Conservation (phyloP, 352 stramenopile species). For the Plasmopara halstedii region DNA sequence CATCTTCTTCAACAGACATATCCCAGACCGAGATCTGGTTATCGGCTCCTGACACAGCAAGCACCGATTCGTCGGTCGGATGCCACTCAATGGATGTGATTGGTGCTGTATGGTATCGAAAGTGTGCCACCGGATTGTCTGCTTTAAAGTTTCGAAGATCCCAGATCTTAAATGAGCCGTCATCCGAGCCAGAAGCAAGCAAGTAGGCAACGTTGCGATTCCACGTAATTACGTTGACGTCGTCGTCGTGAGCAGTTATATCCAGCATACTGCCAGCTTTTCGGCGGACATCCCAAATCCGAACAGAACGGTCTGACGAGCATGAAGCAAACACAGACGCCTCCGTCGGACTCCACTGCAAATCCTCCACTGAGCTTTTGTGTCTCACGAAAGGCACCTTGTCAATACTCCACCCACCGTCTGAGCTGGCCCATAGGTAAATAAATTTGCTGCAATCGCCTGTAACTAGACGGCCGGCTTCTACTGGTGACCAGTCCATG, state of each 20-base stretch:
- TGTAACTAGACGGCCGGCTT: conserved; percentile 87
- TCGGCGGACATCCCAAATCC: conserved; percentile 97
- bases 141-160: conserved; percentile 93
- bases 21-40: conserved; percentile 98
- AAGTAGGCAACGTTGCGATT: conserved; percentile 97
- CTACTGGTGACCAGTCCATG: conserved; percentile 95
- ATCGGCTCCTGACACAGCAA: conserved; percentile 91
- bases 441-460: conserved; percentile 97
- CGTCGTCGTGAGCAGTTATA: conserved; percentile 89
- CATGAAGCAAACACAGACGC: conserved; percentile 93
- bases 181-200: conserved; percentile 95
- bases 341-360: conserved; percentile 98
- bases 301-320: conserved; percentile 90
- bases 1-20: conserved; percentile 98
- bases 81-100: conserved; percentile 99
- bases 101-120: conserved; percentile 92
- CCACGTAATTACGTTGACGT: conserved; percentile 99
- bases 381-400: conserved; percentile 89
- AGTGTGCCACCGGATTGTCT: conserved; percentile 88
- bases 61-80: conserved; percentile 97
- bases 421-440: conserved; percentile 88
- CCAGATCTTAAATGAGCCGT: conserved; percentile 97
- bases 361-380: conserved; percentile 93
- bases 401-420: conserved; percentile 78
- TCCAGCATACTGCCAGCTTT: conserved; percentile 91